Evolutionary conservation across 495 filamentous ascomycete genomes (phyloP), one percentile per base, ranked within the genome.

Genomic region (Penicillium longicatenatum): DNA sequence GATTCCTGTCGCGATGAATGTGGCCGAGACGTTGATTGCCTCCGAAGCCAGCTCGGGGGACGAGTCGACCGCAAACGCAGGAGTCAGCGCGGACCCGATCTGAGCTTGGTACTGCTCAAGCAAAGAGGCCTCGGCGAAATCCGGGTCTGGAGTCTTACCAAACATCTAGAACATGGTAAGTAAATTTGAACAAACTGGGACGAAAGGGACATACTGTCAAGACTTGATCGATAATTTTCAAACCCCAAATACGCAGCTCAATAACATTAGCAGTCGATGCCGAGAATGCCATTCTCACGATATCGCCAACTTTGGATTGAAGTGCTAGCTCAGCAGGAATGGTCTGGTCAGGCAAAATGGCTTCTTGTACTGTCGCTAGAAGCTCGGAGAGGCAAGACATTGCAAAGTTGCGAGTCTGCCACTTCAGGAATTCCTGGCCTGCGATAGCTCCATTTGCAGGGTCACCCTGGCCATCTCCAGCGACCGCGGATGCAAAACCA

Each of bases 61-160:
- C 2, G 94, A 98, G 72, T 99, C 94, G 2, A 86, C 86, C 1
- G 93, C 92, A 76, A 99, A 99, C 1, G 94, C 95, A 9, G 94
- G 94, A 5, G 94, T 98, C 39, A 99, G 82, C 0, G 94, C 94
- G 1, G 94, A 97, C 62, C 93, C 91, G 64, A 98, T 97, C 69
- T 99, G 94, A 16, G 94, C 94, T 70, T 99, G 94, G 65, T 98
- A 99, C 68, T 98, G 94, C 65, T 99, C 94, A 0, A 99, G 83
- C 12, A 99, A 79, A 67, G 94, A 91, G 10, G 91, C 94, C 70
- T 99, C 94, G 8, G 92, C 84, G 66, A 98, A 98, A 66, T 98
- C 94, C 0, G 95, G 94, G 73, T 98, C 94, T 2, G 95, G 91
- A 8, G 88, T 90, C 64, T 92, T 93, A 48, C 95, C 94, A 76